These are phyloP conservation scores for Colletotrichum horii DNA, from an alignment of 2,329 filamentous ascomycete species.

Conservation along the genomic window DNA sequence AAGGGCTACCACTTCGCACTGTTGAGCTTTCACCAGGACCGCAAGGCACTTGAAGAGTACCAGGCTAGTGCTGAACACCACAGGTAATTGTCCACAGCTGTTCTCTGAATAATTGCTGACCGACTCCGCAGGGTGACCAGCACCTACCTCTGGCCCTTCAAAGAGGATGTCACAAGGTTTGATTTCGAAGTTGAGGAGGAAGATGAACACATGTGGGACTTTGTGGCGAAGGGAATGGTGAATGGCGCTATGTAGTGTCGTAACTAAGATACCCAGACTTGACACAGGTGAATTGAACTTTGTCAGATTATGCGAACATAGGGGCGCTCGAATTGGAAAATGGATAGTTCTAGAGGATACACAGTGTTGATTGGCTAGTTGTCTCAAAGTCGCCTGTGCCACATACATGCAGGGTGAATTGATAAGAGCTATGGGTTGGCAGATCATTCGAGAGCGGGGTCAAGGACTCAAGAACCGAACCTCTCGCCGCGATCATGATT, in stretches of 20 bases:
- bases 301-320: neutral
- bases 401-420: neutral
- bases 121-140: conserved; percentile 48
- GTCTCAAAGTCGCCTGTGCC: neutral
- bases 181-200: conserved; percentile 56
- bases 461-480: neutral
- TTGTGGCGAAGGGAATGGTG: conserved; percentile 8
- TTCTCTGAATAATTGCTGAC: neutral
- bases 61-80: conserved; percentile 59
- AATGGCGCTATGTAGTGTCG: neutral
- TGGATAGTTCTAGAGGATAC: neutral
- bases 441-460: fast-evolving
- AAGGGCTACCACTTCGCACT: conserved; percentile 58
- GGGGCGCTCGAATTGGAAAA: neutral
- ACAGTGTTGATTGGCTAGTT: neutral
- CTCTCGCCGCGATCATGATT: fast-evolving
- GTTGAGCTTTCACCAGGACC: conserved; percentile 54
- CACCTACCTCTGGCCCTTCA: conserved; percentile 56
- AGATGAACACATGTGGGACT: conserved; percentile 27
- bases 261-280: neutral
- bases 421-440: neutral
- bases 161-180: conserved; percentile 57
- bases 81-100: conserved; percentile 33
- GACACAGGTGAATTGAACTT: neutral
- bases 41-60: conserved; percentile 51